Evolutionary conservation across 2,329 filamentous ascomycete species (phyloP), one percentile per base, ranked within the genome.

Genomic region (Clathrospora elynae): DNA sequence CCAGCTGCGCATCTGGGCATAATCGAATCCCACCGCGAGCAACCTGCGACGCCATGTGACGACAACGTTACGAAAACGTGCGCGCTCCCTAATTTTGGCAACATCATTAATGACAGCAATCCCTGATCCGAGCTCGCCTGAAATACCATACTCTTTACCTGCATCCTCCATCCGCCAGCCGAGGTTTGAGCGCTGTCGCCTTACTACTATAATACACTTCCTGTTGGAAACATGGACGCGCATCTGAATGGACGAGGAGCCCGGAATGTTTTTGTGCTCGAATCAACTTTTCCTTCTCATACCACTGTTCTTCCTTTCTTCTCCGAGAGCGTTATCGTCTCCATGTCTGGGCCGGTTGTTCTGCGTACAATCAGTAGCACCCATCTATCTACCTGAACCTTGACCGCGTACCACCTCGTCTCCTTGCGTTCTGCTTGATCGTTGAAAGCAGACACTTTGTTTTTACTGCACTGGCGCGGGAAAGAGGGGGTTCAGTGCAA

Each of bases 1-100:
- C 35, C 59, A 78, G 76, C 69, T 78, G 46, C 75, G 76, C 46
- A 76, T 78, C 62, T 78, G 76, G 76, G 76, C 76, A 71, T 78
- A 68, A 66, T 53, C 31, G 46, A 51, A 32, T 18, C 46, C 35
- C 42, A 41, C 53, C 42, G 40, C 25, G 26, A 52, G 35, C 55
- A 46, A 35, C 55, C 32, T 51, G 51, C 53, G 57, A 61, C 49
- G 53, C 53, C 51, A 62, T 61, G 57, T 61, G 57, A 66, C 55
- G 53, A 65, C 57, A 62, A 56, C 54, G 64, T 53, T 53, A 59
- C 49, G 58, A 63, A 56, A 55, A 51, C 59, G 58, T 52, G 62
- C 54, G 47, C 54, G 42, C 46, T 50, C 42, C 32, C 47, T 61
- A 60, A 55, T 60, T 58, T 57, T 51, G 56, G 53, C 57, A 38